phyloP scores from a whole-genome alignment of 139 green algal species.

The Klebsormidium nitens region DNA sequence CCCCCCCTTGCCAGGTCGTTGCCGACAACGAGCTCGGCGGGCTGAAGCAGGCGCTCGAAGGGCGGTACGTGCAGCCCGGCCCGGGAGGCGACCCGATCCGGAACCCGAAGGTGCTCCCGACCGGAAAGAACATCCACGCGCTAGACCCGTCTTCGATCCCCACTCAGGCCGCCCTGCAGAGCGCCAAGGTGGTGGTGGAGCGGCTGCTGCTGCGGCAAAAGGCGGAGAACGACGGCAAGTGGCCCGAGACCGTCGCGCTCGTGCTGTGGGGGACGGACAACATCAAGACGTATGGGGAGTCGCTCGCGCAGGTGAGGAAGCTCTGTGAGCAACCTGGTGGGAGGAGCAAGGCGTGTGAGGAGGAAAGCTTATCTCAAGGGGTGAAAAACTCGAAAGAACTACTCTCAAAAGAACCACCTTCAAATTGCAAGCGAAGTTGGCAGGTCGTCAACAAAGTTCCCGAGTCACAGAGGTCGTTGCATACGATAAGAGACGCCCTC shows the following conservation, averaged over 20 bases:
- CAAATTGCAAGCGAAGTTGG: neutral
- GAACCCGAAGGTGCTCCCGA: constrained; percentile 95
- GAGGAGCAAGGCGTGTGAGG: no score
- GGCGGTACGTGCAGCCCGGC: constrained; percentile 89
- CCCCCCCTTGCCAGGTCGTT: no score
- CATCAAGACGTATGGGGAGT: constrained; percentile 99
- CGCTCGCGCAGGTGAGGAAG: constrained; percentile 58
- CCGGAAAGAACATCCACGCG: constrained; percentile 99
- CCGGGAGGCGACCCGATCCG: constrained; percentile 97
- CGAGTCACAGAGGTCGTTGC: no score
- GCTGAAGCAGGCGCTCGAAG: constrained; percentile 75
- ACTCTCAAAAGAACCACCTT: no score
- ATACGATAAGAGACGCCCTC: no score
- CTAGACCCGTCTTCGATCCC: constrained; percentile 71
- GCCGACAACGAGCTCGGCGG: constrained; percentile 98
- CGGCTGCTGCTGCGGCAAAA: constrained; percentile 87
- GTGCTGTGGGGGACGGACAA: constrained; percentile 99
- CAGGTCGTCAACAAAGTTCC: no score
- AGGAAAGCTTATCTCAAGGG: no score
- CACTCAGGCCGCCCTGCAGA: constrained; percentile 69
- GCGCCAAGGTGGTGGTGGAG: constrained; percentile 81
- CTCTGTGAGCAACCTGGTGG: no score
- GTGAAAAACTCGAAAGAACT: no score
- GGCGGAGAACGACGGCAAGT: constrained; percentile 82
- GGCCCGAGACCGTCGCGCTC: constrained; percentile 93